A percentile compares a stretch with the other conserved stretches of the same genome.
Conservation (phyloP, 495 filamentous ascomycete genomes). For the Aspergillus wentii region DNA sequence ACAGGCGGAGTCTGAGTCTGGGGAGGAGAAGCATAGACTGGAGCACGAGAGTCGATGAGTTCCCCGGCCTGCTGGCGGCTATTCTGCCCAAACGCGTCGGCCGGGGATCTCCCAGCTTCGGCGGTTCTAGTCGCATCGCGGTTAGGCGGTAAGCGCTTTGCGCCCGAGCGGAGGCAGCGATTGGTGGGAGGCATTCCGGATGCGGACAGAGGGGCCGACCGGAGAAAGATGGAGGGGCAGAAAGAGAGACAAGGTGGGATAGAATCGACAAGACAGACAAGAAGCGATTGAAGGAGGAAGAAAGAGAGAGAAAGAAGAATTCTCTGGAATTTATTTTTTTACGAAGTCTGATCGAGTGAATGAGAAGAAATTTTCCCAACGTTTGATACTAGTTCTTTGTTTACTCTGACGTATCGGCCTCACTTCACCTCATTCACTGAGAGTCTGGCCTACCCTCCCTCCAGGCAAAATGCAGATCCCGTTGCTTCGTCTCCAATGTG, state of each 20-base stretch:
- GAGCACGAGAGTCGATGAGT: too few species aligned
- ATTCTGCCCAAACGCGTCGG: constrained; percentile 2
- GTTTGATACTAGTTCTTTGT: too few species aligned
- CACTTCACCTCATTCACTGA: background rate
- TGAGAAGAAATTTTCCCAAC: too few species aligned
- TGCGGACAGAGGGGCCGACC: constrained; percentile 6
- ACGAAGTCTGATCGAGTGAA: too few species aligned
- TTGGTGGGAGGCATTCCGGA: constrained; percentile 16
- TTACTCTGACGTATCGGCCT: background rate
- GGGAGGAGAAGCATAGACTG: too few species aligned
- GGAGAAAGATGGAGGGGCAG: constrained; percentile 1
- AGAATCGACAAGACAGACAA: background rate
- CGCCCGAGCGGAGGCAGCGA: constrained; percentile 7
- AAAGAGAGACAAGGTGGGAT: background rate
- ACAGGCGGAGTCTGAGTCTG: too few species aligned
- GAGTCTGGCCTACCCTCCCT: too few species aligned
- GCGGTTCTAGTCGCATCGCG: background rate
- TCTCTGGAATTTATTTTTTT: too few species aligned
- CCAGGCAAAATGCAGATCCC: constrained; percentile 72
- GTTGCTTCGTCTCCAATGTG: constrained; percentile 87
- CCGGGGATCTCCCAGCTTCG: background rate
- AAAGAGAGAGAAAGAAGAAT: constrained; percentile 3
- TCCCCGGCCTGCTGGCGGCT: constrained; percentile 6
- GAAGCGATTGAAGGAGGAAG: background rate
- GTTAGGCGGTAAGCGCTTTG: constrained; percentile 12